Percentiles rank a stretch among this genome's conserved stretches.
Conservation (phyloP, 108 stramenopile species). For the Discostella pseudostelligera region DNA sequence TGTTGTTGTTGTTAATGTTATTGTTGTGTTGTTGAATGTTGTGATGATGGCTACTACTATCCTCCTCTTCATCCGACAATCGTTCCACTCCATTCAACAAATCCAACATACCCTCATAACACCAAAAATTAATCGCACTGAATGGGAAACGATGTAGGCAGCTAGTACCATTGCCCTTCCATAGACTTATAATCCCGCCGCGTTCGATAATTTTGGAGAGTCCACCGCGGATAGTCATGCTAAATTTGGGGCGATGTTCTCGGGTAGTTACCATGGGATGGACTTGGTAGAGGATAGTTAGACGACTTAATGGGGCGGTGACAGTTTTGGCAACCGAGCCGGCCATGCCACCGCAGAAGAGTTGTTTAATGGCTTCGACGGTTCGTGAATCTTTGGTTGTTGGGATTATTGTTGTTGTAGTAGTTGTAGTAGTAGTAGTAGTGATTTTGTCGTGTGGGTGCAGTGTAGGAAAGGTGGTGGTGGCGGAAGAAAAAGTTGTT, state of each 20-base stretch:
- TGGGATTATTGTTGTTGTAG: not conserved
- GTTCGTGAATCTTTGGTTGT: conserved; percentile 50
- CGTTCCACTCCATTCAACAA: conserved; percentile 54
- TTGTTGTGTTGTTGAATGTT: no score
- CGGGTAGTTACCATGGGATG: conserved; percentile 89
- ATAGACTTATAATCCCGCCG: conserved; percentile 81
- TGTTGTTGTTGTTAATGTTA: conserved; percentile 35
- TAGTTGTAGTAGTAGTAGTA: not conserved
- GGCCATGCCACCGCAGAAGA: conserved; percentile 92
- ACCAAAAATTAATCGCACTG: conserved; percentile 90
- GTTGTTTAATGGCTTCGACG: conserved; percentile 77
- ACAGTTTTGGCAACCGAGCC: conserved; percentile 92
- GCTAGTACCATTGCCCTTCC: conserved; percentile 93
- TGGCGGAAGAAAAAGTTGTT: no score
- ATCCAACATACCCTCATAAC: conserved; percentile 86
- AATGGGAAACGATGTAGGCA: conserved; percentile 94
- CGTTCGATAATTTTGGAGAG: conserved; percentile 80
- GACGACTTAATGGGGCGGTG: conserved; percentile 87
- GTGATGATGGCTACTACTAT: conserved; percentile 23
- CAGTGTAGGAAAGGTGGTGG: no score
- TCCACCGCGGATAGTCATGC: conserved; percentile 67
- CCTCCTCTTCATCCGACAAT: conserved; percentile 49
- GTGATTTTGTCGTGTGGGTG: no score
- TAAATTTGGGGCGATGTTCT: conserved; percentile 77
- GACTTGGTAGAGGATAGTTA: conserved; percentile 92